Conservation (phyloP, 345 rosid species). For the Eutrema heterophyllum region DNA sequence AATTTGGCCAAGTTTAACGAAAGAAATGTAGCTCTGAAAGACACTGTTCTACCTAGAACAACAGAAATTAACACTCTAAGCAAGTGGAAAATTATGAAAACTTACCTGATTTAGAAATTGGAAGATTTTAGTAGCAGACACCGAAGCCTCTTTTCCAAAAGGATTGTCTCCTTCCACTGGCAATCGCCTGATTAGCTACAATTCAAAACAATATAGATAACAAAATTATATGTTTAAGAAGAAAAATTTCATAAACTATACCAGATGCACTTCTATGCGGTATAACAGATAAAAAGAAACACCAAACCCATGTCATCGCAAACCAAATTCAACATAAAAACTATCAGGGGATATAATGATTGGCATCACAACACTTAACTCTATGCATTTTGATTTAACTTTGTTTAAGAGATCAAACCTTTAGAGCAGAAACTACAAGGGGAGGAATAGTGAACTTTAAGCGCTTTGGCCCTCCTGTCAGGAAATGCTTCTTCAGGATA, state of each 20-base stretch:
- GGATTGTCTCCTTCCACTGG: slow-evolving; percentile 90
- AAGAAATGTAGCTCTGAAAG: not conserved
- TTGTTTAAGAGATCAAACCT: slow-evolving; percentile 46
- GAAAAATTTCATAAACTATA: slow-evolving; percentile 1
- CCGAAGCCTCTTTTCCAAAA: slow-evolving; percentile 74
- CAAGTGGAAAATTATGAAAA: slow-evolving; percentile 1
- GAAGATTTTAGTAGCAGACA: slow-evolving; percentile 78
- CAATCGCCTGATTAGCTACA: slow-evolving; percentile 75
- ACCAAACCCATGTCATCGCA: slow-evolving; percentile 6
- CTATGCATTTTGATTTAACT: slow-evolving; percentile 9
- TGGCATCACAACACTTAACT: not conserved
- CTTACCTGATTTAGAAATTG: slow-evolving; percentile 88
- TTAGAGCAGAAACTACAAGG: slow-evolving; percentile 75
- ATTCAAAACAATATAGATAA: not conserved
- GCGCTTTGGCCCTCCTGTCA: slow-evolving; percentile 90
- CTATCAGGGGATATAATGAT: not conserved
- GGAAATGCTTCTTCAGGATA: slow-evolving; percentile 64
- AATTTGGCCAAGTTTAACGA: not conserved
- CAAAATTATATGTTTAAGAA: not conserved
- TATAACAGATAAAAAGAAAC: slow-evolving; percentile 2
- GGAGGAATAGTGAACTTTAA: slow-evolving; percentile 92
- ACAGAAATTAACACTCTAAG: not conserved
- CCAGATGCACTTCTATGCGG: slow-evolving; percentile 5
- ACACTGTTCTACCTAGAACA: not conserved
- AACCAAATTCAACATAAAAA: not conserved